Percentiles rank a stretch among this genome's conserved stretches.
Conservation (phyloP, 2,329 filamentous ascomycete species). For the Paraphoma chrysanthemicola region DNA sequence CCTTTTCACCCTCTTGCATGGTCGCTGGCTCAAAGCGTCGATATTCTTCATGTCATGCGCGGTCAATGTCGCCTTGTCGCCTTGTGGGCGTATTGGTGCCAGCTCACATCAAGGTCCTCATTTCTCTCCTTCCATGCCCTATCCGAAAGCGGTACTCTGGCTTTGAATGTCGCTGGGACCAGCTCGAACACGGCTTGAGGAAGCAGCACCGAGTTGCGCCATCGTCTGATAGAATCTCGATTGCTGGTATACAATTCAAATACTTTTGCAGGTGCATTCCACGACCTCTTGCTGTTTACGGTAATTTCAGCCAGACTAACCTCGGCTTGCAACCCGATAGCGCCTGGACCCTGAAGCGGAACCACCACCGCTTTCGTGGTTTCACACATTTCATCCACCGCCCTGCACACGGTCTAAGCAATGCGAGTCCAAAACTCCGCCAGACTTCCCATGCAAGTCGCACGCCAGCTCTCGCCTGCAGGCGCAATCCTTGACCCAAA, state of each 20-base stretch:
- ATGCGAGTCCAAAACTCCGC: not conserved
- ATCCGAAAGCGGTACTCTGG: not conserved
- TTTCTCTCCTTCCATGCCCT: not conserved
- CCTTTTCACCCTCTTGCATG: conserved; percentile 21
- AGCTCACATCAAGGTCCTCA: not conserved
- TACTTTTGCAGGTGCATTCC: not conserved
- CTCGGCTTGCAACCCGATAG: conserved; percentile 26
- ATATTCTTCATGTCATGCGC: not conserved
- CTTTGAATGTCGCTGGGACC: not conserved
- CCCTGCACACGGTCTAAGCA: not conserved
- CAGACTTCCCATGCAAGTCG: not conserved
- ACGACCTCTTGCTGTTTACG: not conserved
- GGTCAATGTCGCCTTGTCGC: not conserved
- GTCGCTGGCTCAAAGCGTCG: conserved; percentile 12
- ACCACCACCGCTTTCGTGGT: not conserved
- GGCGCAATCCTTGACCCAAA: not conserved
- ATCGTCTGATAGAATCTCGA: too few relatives aligned
- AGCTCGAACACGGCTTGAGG: too few relatives aligned
- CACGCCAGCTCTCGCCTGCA: not conserved
- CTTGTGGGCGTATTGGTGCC: not conserved
- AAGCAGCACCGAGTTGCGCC: too few relatives aligned
- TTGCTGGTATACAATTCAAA: too few relatives aligned
- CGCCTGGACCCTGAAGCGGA: conserved; percentile 10
- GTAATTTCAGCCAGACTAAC: conserved; percentile 2
- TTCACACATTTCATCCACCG: not conserved